Conservation (phyloP, 2,329 filamentous ascomycete species). For the Botryotinia globosa region DNA sequence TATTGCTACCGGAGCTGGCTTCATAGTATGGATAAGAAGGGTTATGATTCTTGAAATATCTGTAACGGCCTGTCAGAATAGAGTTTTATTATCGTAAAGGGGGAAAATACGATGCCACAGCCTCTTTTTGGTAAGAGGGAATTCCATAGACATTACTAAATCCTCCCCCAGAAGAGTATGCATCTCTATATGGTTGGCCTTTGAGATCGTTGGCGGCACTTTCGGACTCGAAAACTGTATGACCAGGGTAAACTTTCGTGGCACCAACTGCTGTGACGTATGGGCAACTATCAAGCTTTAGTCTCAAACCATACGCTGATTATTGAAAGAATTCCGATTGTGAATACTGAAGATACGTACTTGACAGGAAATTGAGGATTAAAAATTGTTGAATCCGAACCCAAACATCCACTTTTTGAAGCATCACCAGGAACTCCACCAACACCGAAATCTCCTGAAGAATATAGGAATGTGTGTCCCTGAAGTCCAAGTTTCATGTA, state of each 20-base stretch:
- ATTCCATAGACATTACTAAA: constrained; percentile 57
- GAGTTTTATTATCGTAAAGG: background rate
- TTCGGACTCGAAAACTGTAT: constrained; percentile 39
- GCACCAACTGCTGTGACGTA: constrained; percentile 53
- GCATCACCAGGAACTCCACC: constrained; percentile 35
- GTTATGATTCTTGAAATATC: constrained; percentile 31
- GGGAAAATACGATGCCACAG: constrained; percentile 23
- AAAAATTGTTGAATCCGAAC: constrained; percentile 49
- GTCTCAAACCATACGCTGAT: background rate
- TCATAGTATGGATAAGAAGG: constrained; percentile 32
- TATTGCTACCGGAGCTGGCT: constrained; percentile 25
- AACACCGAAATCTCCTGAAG: constrained; percentile 49
- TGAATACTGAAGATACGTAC: background rate
- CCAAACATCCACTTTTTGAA: constrained; percentile 38
- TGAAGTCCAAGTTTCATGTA: constrained; percentile 50
- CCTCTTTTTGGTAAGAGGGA: constrained; percentile 47
- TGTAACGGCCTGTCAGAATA: background rate
- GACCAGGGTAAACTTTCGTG: constrained; percentile 45
- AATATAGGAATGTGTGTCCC: constrained; percentile 46
- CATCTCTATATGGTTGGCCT: constrained; percentile 43
- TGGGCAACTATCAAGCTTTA: constrained; percentile 40
- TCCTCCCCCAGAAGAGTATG: constrained; percentile 71
- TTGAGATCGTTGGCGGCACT: constrained; percentile 37
- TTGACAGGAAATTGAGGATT: constrained; percentile 41
- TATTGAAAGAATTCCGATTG: background rate